A percentile compares a stretch with the other conserved stretches of the same genome.
phyloP scores from a whole-genome alignment of 2,329 filamentous ascomycete species.

The Colletotrichum cordylinicola region DNA sequence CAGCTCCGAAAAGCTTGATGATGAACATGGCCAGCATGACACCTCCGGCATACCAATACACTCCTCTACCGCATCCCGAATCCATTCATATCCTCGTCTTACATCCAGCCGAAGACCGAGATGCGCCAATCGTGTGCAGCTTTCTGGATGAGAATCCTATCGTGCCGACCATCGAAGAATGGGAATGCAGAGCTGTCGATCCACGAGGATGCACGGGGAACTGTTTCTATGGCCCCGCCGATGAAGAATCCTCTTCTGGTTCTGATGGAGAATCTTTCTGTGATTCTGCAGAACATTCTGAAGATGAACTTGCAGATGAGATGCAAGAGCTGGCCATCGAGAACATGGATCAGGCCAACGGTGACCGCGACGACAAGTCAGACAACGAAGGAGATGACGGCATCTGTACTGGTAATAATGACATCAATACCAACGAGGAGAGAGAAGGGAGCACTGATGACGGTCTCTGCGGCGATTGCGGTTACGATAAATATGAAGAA shows the following conservation, averaged over 20 bases:
- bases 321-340: background rate
- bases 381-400: rapidly evolving
- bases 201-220: rapidly evolving
- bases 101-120: background rate
- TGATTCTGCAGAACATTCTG: background rate
- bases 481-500: rapidly evolving
- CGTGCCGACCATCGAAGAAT: background rate
- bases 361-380: rapidly evolving
- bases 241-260: background rate
- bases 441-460: too few relatives aligned
- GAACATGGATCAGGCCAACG: rapidly evolving
- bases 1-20: too few relatives aligned
- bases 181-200: background rate
- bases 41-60: background rate
- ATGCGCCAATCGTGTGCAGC: background rate
- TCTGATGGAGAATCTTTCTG: rapidly evolving
- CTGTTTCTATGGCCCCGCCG: background rate
- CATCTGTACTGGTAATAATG: too few relatives aligned
- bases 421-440: too few relatives aligned
- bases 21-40: background rate
- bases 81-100: background rate
- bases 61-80: background rate
- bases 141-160: background rate
- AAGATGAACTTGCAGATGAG: background rate
- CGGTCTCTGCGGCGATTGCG: background rate